Conservation (phyloP, 768 basidiomycete species). For the Suillus ampliporus region DNA sequence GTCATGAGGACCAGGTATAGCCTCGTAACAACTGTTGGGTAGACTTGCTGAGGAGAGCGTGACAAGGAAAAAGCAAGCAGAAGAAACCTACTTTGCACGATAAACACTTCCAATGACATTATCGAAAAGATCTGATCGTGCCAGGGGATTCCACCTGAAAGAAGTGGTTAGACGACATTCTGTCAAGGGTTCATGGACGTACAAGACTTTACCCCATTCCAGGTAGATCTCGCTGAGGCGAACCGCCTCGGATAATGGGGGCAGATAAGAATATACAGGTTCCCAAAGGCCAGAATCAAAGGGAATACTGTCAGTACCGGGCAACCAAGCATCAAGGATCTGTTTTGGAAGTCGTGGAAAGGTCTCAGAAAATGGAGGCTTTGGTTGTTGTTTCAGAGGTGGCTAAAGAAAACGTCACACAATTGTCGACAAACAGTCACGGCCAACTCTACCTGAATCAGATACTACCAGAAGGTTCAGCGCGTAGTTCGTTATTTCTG, state of each 20-base stretch:
- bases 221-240: conserved; percentile 69
- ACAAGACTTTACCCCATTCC: conserved; percentile 65
- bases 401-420: conserved; percentile 23
- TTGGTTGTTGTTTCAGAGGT: conserved; percentile 24
- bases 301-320: conserved; percentile 38
- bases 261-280: conserved; percentile 55
- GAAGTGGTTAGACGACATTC: conserved; percentile 5
- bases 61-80: not conserved
- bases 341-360: conserved; percentile 47
- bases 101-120: conserved; percentile 61
- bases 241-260: conserved; percentile 62
- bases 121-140: conserved; percentile 59
- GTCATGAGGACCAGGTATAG: conserved; percentile 51
- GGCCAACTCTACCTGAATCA: conserved; percentile 52
- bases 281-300: conserved; percentile 43
- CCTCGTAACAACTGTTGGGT: conserved; percentile 43
- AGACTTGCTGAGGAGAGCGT: conserved; percentile 10
- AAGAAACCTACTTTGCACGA: conserved; percentile 49
- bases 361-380: conserved; percentile 20
- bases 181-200: conserved; percentile 27
- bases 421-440: not conserved
- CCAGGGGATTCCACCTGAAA: conserved; percentile 58
- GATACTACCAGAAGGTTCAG: conserved; percentile 46
- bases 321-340: conserved; percentile 43
- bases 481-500: not conserved